Base-by-base conservation (phyloP, 805 yeast genomes). In the Candida dajiaensis region DNA sequence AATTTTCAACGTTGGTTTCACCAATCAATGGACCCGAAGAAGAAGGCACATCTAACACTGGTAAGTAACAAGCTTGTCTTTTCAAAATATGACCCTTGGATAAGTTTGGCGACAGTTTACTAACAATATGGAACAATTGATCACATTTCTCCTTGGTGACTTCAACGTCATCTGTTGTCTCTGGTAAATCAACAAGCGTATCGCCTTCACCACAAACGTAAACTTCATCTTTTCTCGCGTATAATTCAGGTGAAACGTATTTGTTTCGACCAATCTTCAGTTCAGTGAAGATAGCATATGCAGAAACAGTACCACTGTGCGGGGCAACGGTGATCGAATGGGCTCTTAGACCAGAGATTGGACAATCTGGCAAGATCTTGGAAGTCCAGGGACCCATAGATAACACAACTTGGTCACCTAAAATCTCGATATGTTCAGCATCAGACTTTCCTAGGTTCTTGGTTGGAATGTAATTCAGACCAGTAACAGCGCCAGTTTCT, bases 161-260 rank as follows among this genome's bases (percentile, higher is more conserved):
- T 64, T 84, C 89, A 26, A 92, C 97, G 53, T 89, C 95, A 59
- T 89, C 96, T 0, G 96, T 87, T 0, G 96, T 85, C 58, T 89
- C 97, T 4, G 98, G 99, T 29, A 94, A 79, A 45, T 86, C 90
- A 22, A 86, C 95, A 19, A 85, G 76, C 1, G 95, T 82, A 60
- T 89, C 97, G 40, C 97, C 96, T 66, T 94, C 99, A 40, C 99
- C 98, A 68, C 98, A 92, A 2, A 94, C 94, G 59, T 90, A 92
- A 38, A 92, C 94, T 66, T 94, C 99, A 66, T 92, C 97, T 58
- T 82, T 84, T 63, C 99, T 77, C 9, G 98, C 96, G 64, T 92
- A 92, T 51, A 94, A 81, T 63, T 92, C 99, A 0, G 99, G 99
- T 2, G 95, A 80, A 21, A 87, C 90, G 65, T 82, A 85, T 40